These are phyloP conservation scores for Termitomyces sp. DNA, from an alignment of 768 basidiomycete species.

Conservation along the genomic window DNA sequence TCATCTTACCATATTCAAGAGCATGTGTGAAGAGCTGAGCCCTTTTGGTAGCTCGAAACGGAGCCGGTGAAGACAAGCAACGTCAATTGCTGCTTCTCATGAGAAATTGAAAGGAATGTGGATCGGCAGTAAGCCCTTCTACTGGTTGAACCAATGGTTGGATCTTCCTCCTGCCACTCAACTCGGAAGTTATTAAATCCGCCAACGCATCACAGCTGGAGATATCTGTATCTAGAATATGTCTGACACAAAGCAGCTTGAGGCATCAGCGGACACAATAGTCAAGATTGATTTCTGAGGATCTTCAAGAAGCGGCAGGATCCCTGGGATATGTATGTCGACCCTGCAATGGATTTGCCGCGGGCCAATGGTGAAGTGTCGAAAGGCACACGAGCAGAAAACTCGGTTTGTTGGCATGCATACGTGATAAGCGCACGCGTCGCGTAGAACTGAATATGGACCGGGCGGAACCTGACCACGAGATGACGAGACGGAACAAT, in stretches of 20 bases:
- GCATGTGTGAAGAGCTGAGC: neutral
- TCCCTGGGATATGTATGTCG: neutral
- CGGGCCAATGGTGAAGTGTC: neutral
- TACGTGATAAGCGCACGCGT: neutral
- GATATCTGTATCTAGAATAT: neutral
- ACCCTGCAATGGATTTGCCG: neutral
- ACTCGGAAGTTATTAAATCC: neutral
- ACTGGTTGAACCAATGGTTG: neutral
- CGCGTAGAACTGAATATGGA: neutral
- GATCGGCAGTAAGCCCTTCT: neutral
- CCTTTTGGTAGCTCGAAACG: neutral
- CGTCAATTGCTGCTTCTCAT: neutral
- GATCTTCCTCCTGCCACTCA: neutral
- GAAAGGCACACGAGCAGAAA: constrained; percentile 12
- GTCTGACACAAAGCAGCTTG: neutral
- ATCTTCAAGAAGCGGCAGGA: neutral
- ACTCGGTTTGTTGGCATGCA: neutral
- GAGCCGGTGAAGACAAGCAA: neutral
- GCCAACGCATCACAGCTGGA: neutral
- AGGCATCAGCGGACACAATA: neutral
- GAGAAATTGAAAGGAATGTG: neutral
- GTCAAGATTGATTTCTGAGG: neutral
- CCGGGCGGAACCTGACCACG: neutral
- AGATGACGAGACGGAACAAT: neutral
- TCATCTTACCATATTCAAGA: neutral